phyloP scores from a whole-genome alignment of 2,329 filamentous ascomycete species.

The Diaporthe longicolla region DNA sequence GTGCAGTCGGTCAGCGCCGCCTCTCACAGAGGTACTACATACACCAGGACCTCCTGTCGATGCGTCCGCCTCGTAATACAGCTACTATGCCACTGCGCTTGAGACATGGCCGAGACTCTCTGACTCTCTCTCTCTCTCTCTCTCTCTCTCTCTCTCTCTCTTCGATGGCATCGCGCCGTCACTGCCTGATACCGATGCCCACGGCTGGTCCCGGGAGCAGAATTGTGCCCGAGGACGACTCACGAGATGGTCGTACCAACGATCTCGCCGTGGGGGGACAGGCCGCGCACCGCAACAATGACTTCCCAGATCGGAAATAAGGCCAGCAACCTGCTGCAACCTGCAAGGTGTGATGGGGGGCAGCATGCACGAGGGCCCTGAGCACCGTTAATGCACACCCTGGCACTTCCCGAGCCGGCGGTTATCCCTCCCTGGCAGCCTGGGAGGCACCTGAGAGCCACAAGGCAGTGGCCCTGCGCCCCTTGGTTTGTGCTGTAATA shows the following conservation, averaged over 20 bases:
- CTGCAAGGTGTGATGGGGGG: not conserved
- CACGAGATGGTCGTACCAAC: not conserved
- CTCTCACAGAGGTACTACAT: not conserved
- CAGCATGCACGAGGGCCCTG: constrained; percentile 8
- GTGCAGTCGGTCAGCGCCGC: constrained; percentile 5
- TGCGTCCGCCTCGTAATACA: not conserved
- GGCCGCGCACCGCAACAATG: not conserved
- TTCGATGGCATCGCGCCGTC: not conserved
- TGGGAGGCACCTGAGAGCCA: not conserved
- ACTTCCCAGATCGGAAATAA: constrained; percentile 27
- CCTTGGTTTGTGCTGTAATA: not conserved
- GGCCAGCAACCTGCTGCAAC: not conserved
- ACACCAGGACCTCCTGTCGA: not conserved
- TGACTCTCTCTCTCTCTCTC: too few species aligned
- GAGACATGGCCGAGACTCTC: constrained; percentile 17
- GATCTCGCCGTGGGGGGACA: constrained; percentile 6
- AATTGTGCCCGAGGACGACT: constrained; percentile 6
- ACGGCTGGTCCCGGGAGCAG: constrained; percentile 1
- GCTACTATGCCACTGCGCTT: not conserved
- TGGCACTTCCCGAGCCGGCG: constrained; percentile 26
- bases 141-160: too few species aligned
- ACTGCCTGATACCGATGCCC: not conserved
- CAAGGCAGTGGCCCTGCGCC: not conserved
- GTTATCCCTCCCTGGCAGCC: constrained; percentile 18
- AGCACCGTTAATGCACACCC: not conserved